Evolutionary conservation across 148 eudicot genomes (phyloP).

Genomic region (Cornus florida): DNA sequence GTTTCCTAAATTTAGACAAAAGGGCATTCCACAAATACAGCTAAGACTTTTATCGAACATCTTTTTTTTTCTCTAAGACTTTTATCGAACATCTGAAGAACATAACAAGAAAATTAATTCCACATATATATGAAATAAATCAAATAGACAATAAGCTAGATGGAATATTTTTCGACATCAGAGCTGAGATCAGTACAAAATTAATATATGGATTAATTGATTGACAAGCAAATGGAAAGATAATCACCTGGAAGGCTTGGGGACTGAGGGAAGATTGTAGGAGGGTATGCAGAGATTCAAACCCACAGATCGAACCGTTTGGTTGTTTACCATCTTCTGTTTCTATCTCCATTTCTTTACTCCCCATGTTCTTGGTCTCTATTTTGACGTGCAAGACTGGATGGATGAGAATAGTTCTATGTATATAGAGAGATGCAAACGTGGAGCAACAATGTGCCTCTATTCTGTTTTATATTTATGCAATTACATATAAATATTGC

Average conservation of each 20-base stretch:
- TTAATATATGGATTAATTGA: conserved; percentile 1
- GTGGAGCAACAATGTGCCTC: too few relatives aligned
- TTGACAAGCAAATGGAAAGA: not conserved
- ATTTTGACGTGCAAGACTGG: not conserved
- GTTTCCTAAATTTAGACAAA: not conserved
- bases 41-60: not conserved
- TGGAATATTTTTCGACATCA: not conserved
- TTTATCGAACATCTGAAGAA: too few relatives aligned
- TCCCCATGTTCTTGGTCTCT: conserved; percentile 26
- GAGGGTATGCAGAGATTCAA: conserved; percentile 73
- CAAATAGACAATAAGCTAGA: not conserved
- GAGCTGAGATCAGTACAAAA: not conserved
- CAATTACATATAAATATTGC: too few relatives aligned
- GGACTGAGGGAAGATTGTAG: conserved; percentile 67
- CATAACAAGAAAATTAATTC: not conserved
- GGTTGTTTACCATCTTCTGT: conserved; percentile 25
- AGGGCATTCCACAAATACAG: not conserved
- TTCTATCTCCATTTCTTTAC: conserved; percentile 18
- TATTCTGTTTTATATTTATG: too few relatives aligned
- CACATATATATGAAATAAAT: not conserved
- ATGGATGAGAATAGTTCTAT: too few relatives aligned
- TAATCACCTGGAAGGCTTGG: conserved; percentile 54
- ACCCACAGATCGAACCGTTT: conserved; percentile 75
- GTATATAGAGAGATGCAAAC: too few relatives aligned
- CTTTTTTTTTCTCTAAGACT: not conserved